Evolutionary conservation across 73 alveolate genomes (phyloP).

Genomic region (Uronychia setigera): DNA sequence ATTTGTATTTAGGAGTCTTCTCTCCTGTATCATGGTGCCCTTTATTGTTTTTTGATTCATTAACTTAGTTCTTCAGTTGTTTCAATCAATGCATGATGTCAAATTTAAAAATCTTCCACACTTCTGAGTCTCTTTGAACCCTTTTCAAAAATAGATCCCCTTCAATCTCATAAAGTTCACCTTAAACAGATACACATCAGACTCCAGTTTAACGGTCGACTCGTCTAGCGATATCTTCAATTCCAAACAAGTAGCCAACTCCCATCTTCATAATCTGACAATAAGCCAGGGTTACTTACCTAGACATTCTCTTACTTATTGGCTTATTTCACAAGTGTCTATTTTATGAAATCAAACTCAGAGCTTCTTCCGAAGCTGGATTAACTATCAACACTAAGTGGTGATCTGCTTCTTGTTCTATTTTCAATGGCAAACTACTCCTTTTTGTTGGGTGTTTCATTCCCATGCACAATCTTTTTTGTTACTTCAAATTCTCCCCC

Average conservation of each 20-base stretch:
- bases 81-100: neutral
- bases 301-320: neutral
- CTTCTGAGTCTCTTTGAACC: neutral
- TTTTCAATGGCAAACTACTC: too few relatives aligned
- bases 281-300: neutral
- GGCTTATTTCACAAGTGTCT: neutral
- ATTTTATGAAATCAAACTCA: neutral
- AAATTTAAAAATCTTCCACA: neutral
- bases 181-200: neutral
- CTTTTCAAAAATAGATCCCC: neutral
- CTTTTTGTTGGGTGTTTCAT: too few relatives aligned
- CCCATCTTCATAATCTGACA: neutral
- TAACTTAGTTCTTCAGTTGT: neutral
- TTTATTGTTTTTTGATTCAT: too few relatives aligned
- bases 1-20: too few relatives aligned
- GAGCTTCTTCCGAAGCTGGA: neutral
- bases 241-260: neutral
- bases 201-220: neutral
- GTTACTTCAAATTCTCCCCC: neutral
- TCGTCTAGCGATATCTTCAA: neutral
- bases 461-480: too few relatives aligned
- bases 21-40: too few relatives aligned
- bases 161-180: neutral
- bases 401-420: neutral
- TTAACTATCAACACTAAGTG: neutral